Evolutionary conservation across 2,329 filamentous ascomycete genomes (phyloP).

Genomic region (Orbilia blumenaviensis): DNA sequence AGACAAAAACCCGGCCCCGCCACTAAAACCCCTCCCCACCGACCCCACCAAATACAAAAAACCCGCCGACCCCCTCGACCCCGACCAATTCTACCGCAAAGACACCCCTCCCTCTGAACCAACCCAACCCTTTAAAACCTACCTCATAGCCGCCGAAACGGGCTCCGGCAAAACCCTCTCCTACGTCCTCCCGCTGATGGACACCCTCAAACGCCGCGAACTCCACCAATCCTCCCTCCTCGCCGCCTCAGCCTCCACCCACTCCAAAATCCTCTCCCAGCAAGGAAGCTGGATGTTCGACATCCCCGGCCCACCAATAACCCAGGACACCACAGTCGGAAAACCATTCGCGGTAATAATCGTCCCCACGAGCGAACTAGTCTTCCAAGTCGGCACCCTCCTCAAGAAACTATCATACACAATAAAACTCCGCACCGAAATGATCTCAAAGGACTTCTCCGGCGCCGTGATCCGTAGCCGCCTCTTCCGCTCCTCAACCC

Average conservation of each 20-base stretch:
- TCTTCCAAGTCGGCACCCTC: conserved; percentile 82
- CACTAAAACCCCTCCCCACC: not conserved
- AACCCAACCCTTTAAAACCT: conserved; percentile 66
- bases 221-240: conserved; percentile 68
- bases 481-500: conserved; percentile 76
- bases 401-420: conserved; percentile 84
- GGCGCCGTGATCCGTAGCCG: conserved; percentile 82
- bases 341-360: conserved; percentile 85
- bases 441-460: conserved; percentile 80
- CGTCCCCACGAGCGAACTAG: conserved; percentile 90
- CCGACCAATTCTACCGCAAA: conserved; percentile 57
- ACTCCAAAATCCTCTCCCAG: conserved; percentile 57
- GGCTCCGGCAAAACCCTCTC: conserved; percentile 96
- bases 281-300: conserved; percentile 45
- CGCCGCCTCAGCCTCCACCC: conserved; percentile 68
- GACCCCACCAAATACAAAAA: not conserved
- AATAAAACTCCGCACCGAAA: conserved; percentile 84
- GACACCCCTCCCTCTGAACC: conserved; percentile 62
- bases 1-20: conserved; percentile 64
- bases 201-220: conserved; percentile 83
- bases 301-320: conserved; percentile 68
- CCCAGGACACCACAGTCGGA: conserved; percentile 76
- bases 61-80: conserved; percentile 55
- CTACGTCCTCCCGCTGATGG: conserved; percentile 83
- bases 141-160: conserved; percentile 91